Evolutionary conservation across 78 protist species (phyloP).

Genomic region (Neovahlkampfia damariscottae): DNA sequence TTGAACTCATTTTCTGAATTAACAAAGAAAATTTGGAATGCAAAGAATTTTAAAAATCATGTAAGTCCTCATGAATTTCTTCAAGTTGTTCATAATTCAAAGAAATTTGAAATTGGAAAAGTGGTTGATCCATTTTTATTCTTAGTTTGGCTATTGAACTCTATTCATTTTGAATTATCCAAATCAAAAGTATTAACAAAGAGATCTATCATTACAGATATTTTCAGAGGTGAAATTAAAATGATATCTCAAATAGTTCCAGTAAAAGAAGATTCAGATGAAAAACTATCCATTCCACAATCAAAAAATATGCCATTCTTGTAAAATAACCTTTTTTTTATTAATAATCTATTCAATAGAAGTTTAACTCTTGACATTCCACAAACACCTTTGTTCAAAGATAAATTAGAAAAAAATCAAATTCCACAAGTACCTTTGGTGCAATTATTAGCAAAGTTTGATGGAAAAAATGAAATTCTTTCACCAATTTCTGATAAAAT

Average conservation of each 20-base stretch:
- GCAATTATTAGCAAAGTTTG: conserved; percentile 54
- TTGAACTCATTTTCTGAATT: conserved; percentile 53
- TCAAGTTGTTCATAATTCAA: neutral
- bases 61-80: conserved; percentile 73
- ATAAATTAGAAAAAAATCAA: conserved; percentile 49
- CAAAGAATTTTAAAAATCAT: conserved; percentile 69
- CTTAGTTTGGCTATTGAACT: conserved; percentile 66
- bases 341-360: too few species aligned
- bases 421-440: conserved; percentile 68
- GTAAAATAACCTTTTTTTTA: too few species aligned
- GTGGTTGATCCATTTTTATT: conserved; percentile 66
- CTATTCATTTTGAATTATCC: neutral
- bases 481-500: conserved; percentile 10
- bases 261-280: neutral
- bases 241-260: neutral
- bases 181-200: neutral
- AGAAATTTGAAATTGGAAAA: conserved; percentile 39
- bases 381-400: conserved; percentile 72
- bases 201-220: conserved; percentile 26
- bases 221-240: conserved; percentile 27
- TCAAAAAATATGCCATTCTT: too few species aligned
- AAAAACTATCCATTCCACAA: conserved; percentile 2
- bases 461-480: conserved; percentile 39
- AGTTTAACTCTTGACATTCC: conserved; percentile 81
- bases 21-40: conserved; percentile 75